phyloP scores from a whole-genome alignment of 2,329 filamentous ascomycete genomes.

The Juglanconis sp. region DNA sequence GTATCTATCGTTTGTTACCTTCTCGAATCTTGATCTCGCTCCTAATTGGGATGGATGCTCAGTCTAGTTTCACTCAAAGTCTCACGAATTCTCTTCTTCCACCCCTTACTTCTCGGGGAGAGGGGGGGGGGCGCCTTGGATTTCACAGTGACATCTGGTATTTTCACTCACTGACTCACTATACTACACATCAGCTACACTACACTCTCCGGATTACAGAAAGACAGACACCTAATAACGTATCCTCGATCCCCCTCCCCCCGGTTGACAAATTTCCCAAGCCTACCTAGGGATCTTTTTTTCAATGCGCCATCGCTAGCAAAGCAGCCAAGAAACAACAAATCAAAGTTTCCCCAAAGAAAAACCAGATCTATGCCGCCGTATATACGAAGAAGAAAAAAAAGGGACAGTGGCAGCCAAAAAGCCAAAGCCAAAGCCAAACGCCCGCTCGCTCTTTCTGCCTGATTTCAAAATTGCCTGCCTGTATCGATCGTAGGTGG shows the following conservation, averaged over 20 bases:
- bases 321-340: conserved; percentile 7
- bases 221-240: neutral
- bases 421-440: neutral
- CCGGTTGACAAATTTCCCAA: neutral
- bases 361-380: conserved; percentile 16
- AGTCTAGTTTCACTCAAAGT: neutral
- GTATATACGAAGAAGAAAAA: conserved; percentile 5
- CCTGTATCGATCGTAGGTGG: neutral
- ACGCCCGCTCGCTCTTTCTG: conserved; percentile 5
- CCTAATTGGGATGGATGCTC: neutral
- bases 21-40: neutral
- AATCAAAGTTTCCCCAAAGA: neutral
- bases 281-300: neutral
- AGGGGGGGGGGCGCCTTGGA: neutral
- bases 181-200: neutral
- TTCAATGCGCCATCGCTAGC: conserved; percentile 18
- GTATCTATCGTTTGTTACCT: neutral
- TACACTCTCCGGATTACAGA: neutral
- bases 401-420: neutral
- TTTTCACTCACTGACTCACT: neutral
- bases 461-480: neutral
- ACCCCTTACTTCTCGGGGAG: too few species aligned
- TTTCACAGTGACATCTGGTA: neutral
- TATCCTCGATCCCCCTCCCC: neutral
- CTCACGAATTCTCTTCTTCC: too few species aligned